A percentile compares a stretch with the other conserved stretches of the same genome.
Evolutionary conservation across 306 rosid genomes (phyloP).

Genomic region (Gynostemma pentaphyllum): DNA sequence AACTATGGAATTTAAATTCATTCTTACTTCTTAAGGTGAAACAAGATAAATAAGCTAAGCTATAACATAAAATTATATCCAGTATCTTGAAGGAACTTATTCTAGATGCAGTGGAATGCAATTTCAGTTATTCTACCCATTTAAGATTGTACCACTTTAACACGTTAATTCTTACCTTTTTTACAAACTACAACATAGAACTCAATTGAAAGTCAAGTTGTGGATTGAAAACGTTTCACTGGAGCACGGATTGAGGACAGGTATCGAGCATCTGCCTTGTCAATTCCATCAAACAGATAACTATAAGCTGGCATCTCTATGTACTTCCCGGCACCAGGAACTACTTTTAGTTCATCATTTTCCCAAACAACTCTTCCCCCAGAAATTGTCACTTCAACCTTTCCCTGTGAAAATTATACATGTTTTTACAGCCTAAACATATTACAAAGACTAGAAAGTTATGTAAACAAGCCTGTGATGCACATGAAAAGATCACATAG

Average conservation of each 20-base stretch:
- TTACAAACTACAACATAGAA: neutral
- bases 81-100: neutral
- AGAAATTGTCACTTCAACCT: constrained; percentile 78
- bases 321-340: constrained; percentile 71
- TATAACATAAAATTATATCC: neutral
- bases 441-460: neutral
- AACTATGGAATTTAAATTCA: neutral
- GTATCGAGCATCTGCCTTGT: constrained; percentile 48
- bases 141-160: neutral
- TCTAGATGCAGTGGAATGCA: constrained; percentile 1
- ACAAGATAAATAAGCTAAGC: neutral
- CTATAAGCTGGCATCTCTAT: constrained; percentile 55
- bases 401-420: constrained; percentile 43
- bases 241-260: constrained; percentile 66
- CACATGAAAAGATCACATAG: neutral
- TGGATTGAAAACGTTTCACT: constrained; percentile 33
- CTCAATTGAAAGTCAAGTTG: constrained; percentile 11
- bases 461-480: neutral
- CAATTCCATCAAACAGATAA: constrained; percentile 58
- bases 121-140: neutral
- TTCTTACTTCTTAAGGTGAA: neutral
- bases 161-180: neutral
- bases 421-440: neutral
- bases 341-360: constrained; percentile 59
- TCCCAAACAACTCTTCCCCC: constrained; percentile 94